phyloP scores from a whole-genome alignment of 139 green algal species.

The Desmodesmus armatus region DNA sequence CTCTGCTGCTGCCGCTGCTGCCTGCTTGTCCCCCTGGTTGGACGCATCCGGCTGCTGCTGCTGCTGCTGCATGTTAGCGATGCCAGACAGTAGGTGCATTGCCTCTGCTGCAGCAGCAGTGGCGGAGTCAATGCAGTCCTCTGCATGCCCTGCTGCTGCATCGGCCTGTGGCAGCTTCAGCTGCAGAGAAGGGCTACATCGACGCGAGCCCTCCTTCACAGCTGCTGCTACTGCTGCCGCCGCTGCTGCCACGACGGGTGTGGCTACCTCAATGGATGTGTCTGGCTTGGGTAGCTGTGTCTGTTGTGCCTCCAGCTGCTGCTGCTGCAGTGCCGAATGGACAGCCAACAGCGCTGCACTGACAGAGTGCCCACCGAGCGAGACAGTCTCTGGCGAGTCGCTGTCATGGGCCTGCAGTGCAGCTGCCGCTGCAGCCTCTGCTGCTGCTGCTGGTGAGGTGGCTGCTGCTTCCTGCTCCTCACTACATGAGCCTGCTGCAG shows the following conservation, averaged over 20 bases:
- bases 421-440: neutral
- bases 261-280: no score
- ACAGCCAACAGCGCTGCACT: neutral
- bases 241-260: neutral
- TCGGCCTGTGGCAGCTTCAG: no score
- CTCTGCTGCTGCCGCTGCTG: neutral
- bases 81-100: neutral
- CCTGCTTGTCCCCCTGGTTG: no score
- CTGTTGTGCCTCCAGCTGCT: neutral
- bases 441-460: neutral
- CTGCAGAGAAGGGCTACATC: no score
- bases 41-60: neutral
- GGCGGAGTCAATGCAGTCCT: neutral
- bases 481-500: neutral
- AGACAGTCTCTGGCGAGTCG: neutral
- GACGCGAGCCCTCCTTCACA: no score
- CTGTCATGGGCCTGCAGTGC: neutral
- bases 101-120: neutral
- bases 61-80: no score
- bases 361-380: neutral
- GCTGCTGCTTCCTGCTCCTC: no score
- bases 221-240: neutral
- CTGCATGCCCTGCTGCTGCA: conserved; percentile 2
- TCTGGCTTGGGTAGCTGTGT: neutral
- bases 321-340: neutral